phyloP scores from a whole-genome alignment of 2,329 filamentous ascomycete genomes.

The Scedosporium minutisporum region DNA sequence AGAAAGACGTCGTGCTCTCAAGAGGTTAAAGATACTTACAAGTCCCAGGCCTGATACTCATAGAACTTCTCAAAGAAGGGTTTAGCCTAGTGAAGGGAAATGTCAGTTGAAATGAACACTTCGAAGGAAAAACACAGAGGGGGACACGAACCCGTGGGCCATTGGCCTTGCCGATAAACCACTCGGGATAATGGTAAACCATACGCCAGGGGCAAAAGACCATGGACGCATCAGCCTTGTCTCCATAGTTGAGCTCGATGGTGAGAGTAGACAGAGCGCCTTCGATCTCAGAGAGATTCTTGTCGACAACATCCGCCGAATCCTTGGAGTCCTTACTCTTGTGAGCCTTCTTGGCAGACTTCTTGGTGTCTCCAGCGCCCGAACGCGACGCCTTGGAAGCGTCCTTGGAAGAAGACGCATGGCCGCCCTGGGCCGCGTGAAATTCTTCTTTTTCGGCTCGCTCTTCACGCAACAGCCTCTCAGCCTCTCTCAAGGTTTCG shows the following conservation, averaged over 20 bases:
- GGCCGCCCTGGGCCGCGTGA: too few species aligned
- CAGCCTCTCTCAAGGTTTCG: too few species aligned
- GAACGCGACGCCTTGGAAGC: too few species aligned
- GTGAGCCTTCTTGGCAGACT: too few species aligned
- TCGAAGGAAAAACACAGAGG: not conserved
- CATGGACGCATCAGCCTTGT: slow-evolving; percentile 12
- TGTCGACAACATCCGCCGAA: too few species aligned
- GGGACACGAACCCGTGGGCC: slow-evolving; percentile 26
- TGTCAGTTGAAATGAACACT: not conserved
- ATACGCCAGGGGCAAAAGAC: slow-evolving; percentile 42
- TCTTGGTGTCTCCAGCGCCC: too few species aligned
- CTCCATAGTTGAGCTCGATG: not conserved
- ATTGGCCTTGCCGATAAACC: slow-evolving; percentile 47
- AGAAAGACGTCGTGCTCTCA: not conserved
- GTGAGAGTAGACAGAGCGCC: not conserved
- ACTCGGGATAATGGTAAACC: slow-evolving; percentile 48
- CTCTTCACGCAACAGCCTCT: too few species aligned
- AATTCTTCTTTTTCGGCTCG: too few species aligned
- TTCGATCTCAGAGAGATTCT: not conserved
- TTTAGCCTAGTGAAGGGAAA: slow-evolving; percentile 20
- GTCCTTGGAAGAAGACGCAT: too few species aligned
- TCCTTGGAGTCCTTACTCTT: too few species aligned
- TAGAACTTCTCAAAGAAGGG: slow-evolving; percentile 40
- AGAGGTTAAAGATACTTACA: slow-evolving; percentile 45
- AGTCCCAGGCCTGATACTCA: slow-evolving; percentile 55